A percentile compares a stretch with the other conserved stretches of the same genome.
Evolutionary conservation across 2,329 filamentous ascomycete species (phyloP).

Genomic region (Clonostachys solani): DNA sequence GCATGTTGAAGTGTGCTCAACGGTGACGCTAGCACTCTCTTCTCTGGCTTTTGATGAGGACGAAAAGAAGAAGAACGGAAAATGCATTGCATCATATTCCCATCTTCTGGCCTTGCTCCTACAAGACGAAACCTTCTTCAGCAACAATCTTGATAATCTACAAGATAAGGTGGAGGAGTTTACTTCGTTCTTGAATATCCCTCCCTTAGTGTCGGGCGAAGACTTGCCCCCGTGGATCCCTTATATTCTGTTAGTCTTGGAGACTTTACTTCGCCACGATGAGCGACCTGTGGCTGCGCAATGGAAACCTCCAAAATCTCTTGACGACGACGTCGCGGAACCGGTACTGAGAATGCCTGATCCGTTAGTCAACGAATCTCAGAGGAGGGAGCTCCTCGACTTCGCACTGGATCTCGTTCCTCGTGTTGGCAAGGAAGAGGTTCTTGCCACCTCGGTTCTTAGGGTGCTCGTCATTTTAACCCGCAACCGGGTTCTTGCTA

Average conservation of each 20-base stretch:
- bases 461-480: constrained; percentile 87
- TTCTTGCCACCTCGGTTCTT: constrained; percentile 76
- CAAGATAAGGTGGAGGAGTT: constrained; percentile 74
- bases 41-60: constrained; percentile 57
- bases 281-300: constrained; percentile 71
- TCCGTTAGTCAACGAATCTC: constrained; percentile 50
- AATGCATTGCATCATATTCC: constrained; percentile 78
- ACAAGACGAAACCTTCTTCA: constrained; percentile 78
- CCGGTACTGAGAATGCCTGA: constrained; percentile 58
- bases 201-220: constrained; percentile 62
- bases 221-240: constrained; percentile 91
- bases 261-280: constrained; percentile 87
- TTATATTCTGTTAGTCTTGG: constrained; percentile 83
- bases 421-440: constrained; percentile 81
- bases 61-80: constrained; percentile 58
- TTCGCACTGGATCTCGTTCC: constrained; percentile 80
- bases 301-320: constrained; percentile 57
- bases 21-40: constrained; percentile 79
- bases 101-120: constrained; percentile 86
- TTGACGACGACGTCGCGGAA: constrained; percentile 43
- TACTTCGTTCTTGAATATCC: constrained; percentile 72
- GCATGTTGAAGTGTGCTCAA: constrained; percentile 73
- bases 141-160: constrained; percentile 67
- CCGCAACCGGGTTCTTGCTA: constrained; percentile 69
- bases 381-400: constrained; percentile 69